Base-by-base conservation (phyloP, 2,329 filamentous ascomycete species). In the Phialophora macrospora region DNA sequence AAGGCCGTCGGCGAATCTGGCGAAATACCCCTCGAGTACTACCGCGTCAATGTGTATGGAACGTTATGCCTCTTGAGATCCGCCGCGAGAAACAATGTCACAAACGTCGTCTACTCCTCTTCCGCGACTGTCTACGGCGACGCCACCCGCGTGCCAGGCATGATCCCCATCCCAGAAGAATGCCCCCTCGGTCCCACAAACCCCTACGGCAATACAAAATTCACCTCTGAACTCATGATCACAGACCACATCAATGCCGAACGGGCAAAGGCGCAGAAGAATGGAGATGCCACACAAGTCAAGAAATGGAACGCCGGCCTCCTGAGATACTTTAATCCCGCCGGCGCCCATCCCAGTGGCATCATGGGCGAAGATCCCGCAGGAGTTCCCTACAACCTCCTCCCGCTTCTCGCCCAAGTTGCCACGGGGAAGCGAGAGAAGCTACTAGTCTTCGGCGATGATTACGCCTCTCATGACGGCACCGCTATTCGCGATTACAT, bases 341-440 rank as follows among this genome's bases (percentile, higher is more conserved):
- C 91, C 64, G 95, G 95, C 74, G 90, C 93, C 63, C 95, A 99
- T 80, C 95, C 96, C 55, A 94, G 88, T 74, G 96, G 95, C 64
- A 88, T 99, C 79, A 97, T 99, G 93, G 95, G 95, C 73, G 95
- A 99, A 82, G 95, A 99, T 79, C 95, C 95, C 54, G 90, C 96
- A 78, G 95, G 95, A 66, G 87, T 97, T 24, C 95, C 95, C 1
- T 98, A 92, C 85, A 99, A 99, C 83, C 85, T 99, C 69, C 87
- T 99, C 51, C 95, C 95, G 20, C 84, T 99, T 66, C 87, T 99
- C 26, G 95, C 94, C 63, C 93, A 98, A 82, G 95, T 99, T 52
- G 95, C 95, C 14, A 96, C 95, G 32, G 95, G 95, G 73, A 93
- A 97, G 77, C 87, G 94, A 71, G 91, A 96, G 75, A 97, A 97